These are phyloP conservation scores for Cystobasidium slooffiae DNA, from an alignment of 1,284 basidiomycete species.

Conservation along the genomic window DNA sequence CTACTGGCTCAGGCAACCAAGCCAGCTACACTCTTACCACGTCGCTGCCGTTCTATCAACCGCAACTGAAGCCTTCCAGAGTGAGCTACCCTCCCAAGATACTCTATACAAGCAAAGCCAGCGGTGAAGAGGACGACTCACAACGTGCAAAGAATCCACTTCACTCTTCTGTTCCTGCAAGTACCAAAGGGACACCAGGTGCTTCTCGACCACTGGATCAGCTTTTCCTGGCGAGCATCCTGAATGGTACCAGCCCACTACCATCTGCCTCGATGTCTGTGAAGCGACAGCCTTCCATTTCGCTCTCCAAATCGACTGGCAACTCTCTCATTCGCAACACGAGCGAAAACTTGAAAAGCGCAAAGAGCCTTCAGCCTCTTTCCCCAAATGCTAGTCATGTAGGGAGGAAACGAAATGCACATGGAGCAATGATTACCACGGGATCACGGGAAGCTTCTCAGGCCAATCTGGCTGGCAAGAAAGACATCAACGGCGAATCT, in stretches of 20 bases:
- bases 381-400: slow-evolving; percentile 1
- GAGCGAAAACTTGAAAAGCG: background rate
- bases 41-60: slow-evolving; percentile 21
- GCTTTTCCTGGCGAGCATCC: slow-evolving; percentile 40
- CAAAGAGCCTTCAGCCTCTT: slow-evolving; percentile 20
- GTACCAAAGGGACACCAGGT: background rate
- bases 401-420: slow-evolving; percentile 51
- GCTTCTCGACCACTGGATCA: slow-evolving; percentile 20
- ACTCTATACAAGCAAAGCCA: background rate
- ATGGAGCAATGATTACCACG: slow-evolving; percentile 49
- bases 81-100: slow-evolving; percentile 39
- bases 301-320: slow-evolving; percentile 15
- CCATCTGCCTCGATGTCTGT: slow-evolving; percentile 7
- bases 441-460: background rate
- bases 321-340: slow-evolving; percentile 4
- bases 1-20: background rate
- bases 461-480: background rate
- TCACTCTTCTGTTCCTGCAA: slow-evolving; percentile 37
- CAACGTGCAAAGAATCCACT: slow-evolving; percentile 18
- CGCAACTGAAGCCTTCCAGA: slow-evolving; percentile 33
- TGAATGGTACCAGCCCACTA: slow-evolving; percentile 17
- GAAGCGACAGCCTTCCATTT: slow-evolving; percentile 9
- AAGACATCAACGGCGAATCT: background rate
- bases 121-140: background rate
- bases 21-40: background rate